These are phyloP conservation scores for Pestalotiopsis sp. DNA, from an alignment of 2,329 filamentous ascomycete genomes.

Conservation along the genomic window DNA sequence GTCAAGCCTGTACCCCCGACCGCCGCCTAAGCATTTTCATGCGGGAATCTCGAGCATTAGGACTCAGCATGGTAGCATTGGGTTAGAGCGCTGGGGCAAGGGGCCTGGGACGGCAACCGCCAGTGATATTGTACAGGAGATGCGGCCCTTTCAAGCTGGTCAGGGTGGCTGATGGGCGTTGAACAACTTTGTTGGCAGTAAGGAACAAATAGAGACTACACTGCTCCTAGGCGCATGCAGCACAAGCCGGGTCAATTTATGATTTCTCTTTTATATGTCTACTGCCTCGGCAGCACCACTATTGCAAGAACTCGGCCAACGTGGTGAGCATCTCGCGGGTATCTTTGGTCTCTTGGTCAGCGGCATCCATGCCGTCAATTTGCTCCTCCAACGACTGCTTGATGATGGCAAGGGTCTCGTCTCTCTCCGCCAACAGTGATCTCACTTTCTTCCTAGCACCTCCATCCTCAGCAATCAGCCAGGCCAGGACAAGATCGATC, in stretches of 20 bases:
- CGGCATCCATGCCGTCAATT: conserved; percentile 46
- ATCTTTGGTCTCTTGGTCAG: conserved; percentile 62
- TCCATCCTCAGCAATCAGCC: conserved; percentile 87
- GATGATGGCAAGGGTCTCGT: conserved; percentile 66
- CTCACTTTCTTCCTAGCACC: conserved; percentile 70
- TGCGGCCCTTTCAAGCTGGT: neutral
- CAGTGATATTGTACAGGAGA: neutral
- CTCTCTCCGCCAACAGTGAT: conserved; percentile 66
- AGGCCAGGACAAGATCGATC: conserved; percentile 83
- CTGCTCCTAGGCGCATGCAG: neutral
- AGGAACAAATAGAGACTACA: neutral
- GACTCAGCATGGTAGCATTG: neutral
- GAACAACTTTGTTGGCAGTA: neutral
- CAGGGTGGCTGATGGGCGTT: neutral
- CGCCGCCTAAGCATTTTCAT: neutral
- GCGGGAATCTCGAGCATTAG: neutral
- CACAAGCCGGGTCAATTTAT: neutral
- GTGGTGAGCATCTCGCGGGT: conserved; percentile 57
- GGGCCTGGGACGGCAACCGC: neutral
- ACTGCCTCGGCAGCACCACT: conserved; percentile 1
- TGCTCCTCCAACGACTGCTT: conserved; percentile 68
- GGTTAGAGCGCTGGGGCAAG: neutral
- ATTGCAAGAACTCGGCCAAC: conserved; percentile 51
- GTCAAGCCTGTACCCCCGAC: conserved; percentile 68
- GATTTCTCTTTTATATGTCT: neutral